Evolutionary conservation across 1,139 yeast species (phyloP), one percentile per base, ranked within the genome.

Genomic region (Diutina mesorugosa): DNA sequence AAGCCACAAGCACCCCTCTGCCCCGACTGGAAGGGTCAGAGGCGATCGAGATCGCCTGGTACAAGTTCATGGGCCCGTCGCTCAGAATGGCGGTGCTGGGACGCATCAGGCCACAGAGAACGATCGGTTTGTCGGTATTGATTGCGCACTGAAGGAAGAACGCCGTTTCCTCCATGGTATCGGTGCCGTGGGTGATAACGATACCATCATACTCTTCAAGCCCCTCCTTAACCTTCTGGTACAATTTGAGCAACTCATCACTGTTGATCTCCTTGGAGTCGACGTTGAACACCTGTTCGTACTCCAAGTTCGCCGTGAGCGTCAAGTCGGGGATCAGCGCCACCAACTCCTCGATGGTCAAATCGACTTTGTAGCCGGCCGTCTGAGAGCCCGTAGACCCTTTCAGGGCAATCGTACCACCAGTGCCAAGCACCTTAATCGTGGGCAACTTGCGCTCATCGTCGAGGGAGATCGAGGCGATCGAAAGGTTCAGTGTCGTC

Each of bases 141-240:
- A 84, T 69, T 3, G 87, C 80, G 58, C 80, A 71, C 61, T 84
- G 87, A 52, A 84, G 69, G 65, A 84, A 84, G 63, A 84, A 84
- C 1, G 88, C 83, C 4, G 90, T 84, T 65, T 84, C 90, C 58
- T 85, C 85, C 71, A 84, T 72, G 2, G 89, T 83, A 64, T 84
- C 90, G 2, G 90, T 84, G 14, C 90, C 90, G 65, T 84, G 90
- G 1, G 89, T 84, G 50, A 84, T 80, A 35, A 84, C 89, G 7
- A 77, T 67, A n/a, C 80, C 81, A 62, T 77, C 80, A 58, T 79
- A 79, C 3, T 78, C 72, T 51, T 71, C 72, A 58, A 79, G 68
- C 59, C 74, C 78, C 57, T 73, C 73, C 28, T 64, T 61, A 21
- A 81, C 81, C 59, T 77, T 74, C 58, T 78, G 69, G 56, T 72